phyloP scores from a whole-genome alignment of 306 rosid genomes.

The Hippophae gyantsensis region DNA sequence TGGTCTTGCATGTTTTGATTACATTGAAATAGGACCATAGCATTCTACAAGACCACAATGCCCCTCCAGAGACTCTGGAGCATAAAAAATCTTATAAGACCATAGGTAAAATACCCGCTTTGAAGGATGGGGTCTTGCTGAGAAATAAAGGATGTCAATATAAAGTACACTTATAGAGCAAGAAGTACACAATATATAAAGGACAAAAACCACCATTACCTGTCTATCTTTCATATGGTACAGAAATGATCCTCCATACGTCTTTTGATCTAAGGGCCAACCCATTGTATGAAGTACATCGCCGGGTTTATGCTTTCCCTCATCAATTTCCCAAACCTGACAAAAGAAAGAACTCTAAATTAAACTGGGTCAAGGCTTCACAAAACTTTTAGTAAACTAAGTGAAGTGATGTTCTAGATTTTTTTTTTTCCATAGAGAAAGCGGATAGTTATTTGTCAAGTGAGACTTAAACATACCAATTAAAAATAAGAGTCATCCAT shows the following conservation, averaged over 20 bases:
- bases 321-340: slow-evolving; percentile 93
- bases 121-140: not conserved
- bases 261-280: slow-evolving; percentile 85
- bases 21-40: too few relatives aligned
- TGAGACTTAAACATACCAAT: not conserved
- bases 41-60: too few relatives aligned
- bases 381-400: not conserved
- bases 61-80: too few relatives aligned
- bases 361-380: slow-evolving; percentile 1
- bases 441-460: not conserved
- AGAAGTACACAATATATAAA: not conserved
- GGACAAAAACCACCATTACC: slow-evolving; percentile 26
- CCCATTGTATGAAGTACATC: slow-evolving; percentile 84
- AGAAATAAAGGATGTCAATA: not conserved
- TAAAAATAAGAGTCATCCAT: not conserved
- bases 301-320: slow-evolving; percentile 72
- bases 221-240: slow-evolving; percentile 90
- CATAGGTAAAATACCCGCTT: too few relatives aligned
- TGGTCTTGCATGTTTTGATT: too few relatives aligned
- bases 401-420: not conserved
- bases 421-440: not conserved
- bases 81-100: too few relatives aligned
- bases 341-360: not conserved
- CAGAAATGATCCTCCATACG: slow-evolving; percentile 93
- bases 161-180: not conserved